phyloP scores from a whole-genome alignment of 768 basidiomycete species.

The Tylopilus cervinicoccineus region DNA sequence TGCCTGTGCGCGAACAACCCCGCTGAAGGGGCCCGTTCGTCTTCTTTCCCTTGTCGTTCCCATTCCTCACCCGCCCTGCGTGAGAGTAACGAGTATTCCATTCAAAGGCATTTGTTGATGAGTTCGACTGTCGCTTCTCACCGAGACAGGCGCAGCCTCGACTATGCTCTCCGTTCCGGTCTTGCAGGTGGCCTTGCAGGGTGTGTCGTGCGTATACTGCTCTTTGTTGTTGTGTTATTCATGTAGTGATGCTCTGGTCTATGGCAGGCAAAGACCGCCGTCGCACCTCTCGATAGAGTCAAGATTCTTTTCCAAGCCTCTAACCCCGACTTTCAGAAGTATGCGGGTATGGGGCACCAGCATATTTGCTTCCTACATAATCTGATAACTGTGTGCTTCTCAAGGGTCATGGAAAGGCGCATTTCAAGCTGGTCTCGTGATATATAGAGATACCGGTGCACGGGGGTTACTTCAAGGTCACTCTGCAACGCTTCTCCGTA shows the following conservation, averaged over 20 bases:
- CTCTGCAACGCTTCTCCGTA: conserved; percentile 87
- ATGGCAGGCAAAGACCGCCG: conserved; percentile 83
- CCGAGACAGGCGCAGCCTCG: conserved; percentile 51
- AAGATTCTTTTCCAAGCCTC: conserved; percentile 99
- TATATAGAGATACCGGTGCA: conserved; percentile 63
- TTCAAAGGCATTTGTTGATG: conserved; percentile 23
- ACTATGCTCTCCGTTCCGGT: conserved; percentile 74
- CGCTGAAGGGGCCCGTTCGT: neutral
- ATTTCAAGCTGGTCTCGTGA: conserved; percentile 67
- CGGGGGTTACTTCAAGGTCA: conserved; percentile 93
- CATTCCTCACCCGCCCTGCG: neutral
- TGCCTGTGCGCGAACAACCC: neutral
- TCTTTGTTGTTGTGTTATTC: conserved; percentile 1
- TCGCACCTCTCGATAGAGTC: conserved; percentile 94
- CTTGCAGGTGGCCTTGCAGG: conserved; percentile 93
- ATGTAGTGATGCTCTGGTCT: conserved; percentile 5
- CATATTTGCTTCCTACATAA: conserved; percentile 24
- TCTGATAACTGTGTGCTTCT: conserved; percentile 6
- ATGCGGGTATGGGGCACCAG: conserved; percentile 64
- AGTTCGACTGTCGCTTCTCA: conserved; percentile 33
- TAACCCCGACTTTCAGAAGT: conserved; percentile 91
- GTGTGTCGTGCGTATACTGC: conserved; percentile 66
- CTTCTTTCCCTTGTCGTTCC: neutral
- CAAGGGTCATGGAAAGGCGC: conserved; percentile 87
- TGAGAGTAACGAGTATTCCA: conserved; percentile 5